Evolutionary conservation across 768 basidiomycete species (phyloP).

Genomic region (Panaeolus cyanescens): DNA sequence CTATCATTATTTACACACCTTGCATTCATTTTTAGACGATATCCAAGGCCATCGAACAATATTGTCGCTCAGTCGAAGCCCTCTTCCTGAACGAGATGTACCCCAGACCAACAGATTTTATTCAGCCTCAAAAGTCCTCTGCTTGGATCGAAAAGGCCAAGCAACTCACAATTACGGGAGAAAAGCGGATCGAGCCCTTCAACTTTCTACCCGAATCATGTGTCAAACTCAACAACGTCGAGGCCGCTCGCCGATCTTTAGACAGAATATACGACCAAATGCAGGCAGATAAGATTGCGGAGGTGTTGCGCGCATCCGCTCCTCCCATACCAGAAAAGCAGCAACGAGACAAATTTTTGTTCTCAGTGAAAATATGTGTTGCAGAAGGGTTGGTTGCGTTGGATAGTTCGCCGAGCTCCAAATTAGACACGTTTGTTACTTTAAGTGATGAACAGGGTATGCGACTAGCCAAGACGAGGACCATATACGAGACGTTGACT

Average conservation of each 20-base stretch:
- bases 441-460: constrained; percentile 91
- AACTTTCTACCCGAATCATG: constrained; percentile 93
- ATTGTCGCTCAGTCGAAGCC: constrained; percentile 84
- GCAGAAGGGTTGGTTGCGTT: constrained; percentile 85
- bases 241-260: constrained; percentile 84
- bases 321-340: constrained; percentile 77
- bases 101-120: constrained; percentile 74
- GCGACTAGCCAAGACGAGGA: constrained; percentile 91
- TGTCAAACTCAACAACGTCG: constrained; percentile 97
- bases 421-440: constrained; percentile 90
- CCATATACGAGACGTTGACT: constrained; percentile 86
- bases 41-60: constrained; percentile 89
- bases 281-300: constrained; percentile 84
- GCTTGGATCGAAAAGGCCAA: constrained; percentile 89
- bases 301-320: constrained; percentile 52
- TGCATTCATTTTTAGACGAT: no score
- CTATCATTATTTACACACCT: background rate
- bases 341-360: constrained; percentile 73
- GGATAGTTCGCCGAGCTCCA: constrained; percentile 77
- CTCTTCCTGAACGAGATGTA: constrained; percentile 97
- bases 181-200: constrained; percentile 94
- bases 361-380: constrained; percentile 91
- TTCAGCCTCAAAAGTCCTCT: constrained; percentile 84
- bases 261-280: constrained; percentile 95
- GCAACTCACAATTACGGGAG: constrained; percentile 71